Percentiles rank a stretch among this genome's conserved stretches.
phyloP scores from a whole-genome alignment of 176 grass and related monocot genomes.

The Lolium perenne region DNA sequence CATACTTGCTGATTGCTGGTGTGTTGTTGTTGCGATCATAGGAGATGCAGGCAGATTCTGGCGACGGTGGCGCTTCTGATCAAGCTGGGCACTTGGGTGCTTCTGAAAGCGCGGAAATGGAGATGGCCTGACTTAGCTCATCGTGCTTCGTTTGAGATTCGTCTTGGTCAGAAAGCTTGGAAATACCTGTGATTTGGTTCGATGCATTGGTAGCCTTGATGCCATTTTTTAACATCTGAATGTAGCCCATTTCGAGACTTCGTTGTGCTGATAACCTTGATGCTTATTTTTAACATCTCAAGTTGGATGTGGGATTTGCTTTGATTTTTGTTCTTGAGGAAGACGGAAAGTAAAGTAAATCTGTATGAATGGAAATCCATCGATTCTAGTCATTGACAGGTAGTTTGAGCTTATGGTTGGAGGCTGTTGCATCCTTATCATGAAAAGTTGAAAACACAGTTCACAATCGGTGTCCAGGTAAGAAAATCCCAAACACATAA shows the following conservation, averaged over 20 bases:
- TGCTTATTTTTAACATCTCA: background rate
- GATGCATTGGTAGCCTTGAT: background rate
- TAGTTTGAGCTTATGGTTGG: background rate
- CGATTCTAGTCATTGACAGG: background rate
- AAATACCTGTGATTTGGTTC: background rate
- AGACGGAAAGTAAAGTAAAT: background rate
- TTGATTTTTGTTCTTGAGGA: constrained; percentile 1
- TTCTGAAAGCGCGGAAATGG: constrained; percentile 44
- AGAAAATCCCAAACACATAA: background rate
- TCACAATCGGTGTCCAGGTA: background rate
- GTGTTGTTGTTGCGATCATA: background rate
- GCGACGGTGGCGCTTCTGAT: constrained; percentile 29
- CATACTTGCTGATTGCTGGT: constrained; percentile 5
- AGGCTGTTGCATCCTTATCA: background rate
- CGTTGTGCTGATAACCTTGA: background rate
- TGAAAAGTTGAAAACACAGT: background rate
- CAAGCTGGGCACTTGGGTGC: constrained; percentile 32
- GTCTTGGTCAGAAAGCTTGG: background rate
- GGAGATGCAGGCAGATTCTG: constrained; percentile 42
- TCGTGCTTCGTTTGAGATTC: background rate
- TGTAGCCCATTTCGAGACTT: background rate
- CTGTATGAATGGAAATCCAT: background rate
- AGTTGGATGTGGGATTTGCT: background rate
- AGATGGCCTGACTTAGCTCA: constrained; percentile 9
- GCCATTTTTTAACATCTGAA: background rate